Base-by-base conservation (phyloP, 2,329 filamentous ascomycete species). In the Dendryphion nanum region DNA sequence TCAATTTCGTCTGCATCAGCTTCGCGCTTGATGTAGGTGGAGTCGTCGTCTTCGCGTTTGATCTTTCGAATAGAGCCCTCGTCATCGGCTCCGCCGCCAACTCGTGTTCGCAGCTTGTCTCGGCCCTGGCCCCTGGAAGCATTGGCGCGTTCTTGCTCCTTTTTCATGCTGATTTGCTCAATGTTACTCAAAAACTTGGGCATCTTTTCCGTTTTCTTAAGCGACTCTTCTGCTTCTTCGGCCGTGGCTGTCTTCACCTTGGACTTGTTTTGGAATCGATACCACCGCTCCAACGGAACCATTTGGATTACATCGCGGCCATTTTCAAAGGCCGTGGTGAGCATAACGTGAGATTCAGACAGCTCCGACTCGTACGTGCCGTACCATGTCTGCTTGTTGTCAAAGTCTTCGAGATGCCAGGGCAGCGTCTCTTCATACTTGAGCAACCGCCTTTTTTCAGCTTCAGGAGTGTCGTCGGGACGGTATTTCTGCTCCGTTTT, bases 361-460 rank as follows among this genome's bases (percentile, higher is more conserved):
- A 97, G 76, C 14, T 89, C 87, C 18, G 86, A 85, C 55, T 97
- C 86, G 53, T 97, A 96, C 40, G 83, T 86, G 30, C 90, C 93
- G 21, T 93, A 83, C 89, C 90, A 97, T 3, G 87, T 86, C 54
- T 95, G 91, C 64, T 91, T 95, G 48, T 89, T 89, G 57, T 98
- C 91, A 28, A 90, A 94, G 63, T 98, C 93, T 62, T 98, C 93
- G 23, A 98, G 68, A 63, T 96, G 90, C 93, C 93, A 98, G 5
- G 93, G 93, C 34, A 96, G 73, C 4, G 91, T 89, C 65, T 98
- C 93, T 63, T 97, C 93, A 51, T 97, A 98, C 47, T 90, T 78
- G 29, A 83, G 70, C 42, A 79, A 73, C 29, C 76, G 72, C 34
- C 72, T 71, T 42, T 85, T 68, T 81, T 81, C 72, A 76, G 94